phyloP scores from a whole-genome alignment of 257 asterid genomes.

The Salvia rosmarinus region DNA sequence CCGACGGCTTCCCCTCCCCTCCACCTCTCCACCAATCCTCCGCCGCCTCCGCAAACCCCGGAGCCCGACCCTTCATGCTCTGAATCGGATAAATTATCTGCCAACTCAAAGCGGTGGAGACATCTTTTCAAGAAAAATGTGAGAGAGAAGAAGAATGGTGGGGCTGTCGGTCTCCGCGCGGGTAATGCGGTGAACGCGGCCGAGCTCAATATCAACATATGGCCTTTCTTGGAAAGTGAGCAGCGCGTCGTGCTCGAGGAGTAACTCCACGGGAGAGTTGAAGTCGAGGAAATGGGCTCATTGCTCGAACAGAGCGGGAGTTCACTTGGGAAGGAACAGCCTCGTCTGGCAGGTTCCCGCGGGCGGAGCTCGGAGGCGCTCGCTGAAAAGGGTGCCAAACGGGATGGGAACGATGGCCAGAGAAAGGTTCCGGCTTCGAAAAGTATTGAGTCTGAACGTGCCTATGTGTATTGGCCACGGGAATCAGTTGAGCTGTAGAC shows the following conservation, averaged over 20 bases:
- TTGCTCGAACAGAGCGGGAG: slow-evolving; percentile 69
- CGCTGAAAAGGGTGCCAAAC: slow-evolving; percentile 40
- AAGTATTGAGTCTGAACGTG: slow-evolving; percentile 60
- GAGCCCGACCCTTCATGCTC: slow-evolving; percentile 32
- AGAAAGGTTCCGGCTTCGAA: slow-evolving; percentile 46
- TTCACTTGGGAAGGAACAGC: slow-evolving; percentile 76
- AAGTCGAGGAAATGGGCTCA: slow-evolving; percentile 73
- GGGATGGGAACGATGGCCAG: slow-evolving; percentile 40
- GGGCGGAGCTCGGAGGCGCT: slow-evolving; percentile 40
- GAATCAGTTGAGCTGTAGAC: slow-evolving; percentile 63
- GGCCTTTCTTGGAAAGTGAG: slow-evolving; percentile 87
- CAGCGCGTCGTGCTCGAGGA: slow-evolving; percentile 92
- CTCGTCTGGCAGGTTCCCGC: slow-evolving; percentile 88
- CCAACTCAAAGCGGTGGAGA: slow-evolving; percentile 79
- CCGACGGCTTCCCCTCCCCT: slow-evolving; percentile 84
- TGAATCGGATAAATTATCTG: slow-evolving; percentile 18
- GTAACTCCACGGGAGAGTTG: slow-evolving; percentile 85
- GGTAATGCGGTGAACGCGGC: slow-evolving; percentile 44
- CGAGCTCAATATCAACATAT: slow-evolving; percentile 75
- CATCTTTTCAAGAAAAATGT: slow-evolving; percentile 58
- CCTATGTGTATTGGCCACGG: slow-evolving; percentile 87
- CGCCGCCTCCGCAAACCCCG: not conserved
- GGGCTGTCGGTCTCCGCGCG: no score
- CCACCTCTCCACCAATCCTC: slow-evolving; percentile 37
- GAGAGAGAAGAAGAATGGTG: slow-evolving; percentile 50